Base-by-base conservation (phyloP, 345 rosid species). In the Anastatica hierochuntica region DNA sequence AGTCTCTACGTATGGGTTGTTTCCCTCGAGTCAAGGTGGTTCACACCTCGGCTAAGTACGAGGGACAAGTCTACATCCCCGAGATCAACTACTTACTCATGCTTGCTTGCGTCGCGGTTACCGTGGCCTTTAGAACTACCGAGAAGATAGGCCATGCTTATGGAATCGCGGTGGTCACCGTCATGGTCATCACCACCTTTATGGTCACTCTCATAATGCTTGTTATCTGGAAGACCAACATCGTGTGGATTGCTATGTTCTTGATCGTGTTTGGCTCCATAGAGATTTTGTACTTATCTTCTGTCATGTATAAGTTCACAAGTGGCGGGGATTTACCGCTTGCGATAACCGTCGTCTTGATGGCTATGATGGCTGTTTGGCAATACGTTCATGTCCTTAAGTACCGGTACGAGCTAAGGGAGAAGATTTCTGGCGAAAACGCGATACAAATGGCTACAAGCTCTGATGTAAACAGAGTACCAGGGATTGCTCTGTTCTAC, bases 51-150 rank as follows among this genome's bases (percentile, higher is more conserved):
- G 46, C 72, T 11, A 77, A 78, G 68, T 79, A 79, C 24, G 80
- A 74, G 63, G 95, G 95, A n/a, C 97, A 89, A 50, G 85, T 85
- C 33, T 89, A 85, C 58, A 83, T 89, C 19, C 90, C 95, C 0
- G 95, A 89, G 67, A 36, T 89, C 67, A 89, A 85, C 76, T 85
- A 77, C 75, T 5, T 77, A 6, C 85, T 85, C 50, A 83, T 85
- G 95, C 31, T 79, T 17, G 76, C 78, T 5, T 83, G 95, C 31
- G 79, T 89, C 10, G 20, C 74, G 0, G 84, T 89, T 58, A 69
- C 79, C 10, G 47, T 59, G 0, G 54, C 35, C 58, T 89, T 85
- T 67, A 64, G 34, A 51, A 69, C 82, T 20, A 81, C 90, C 0
- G 75, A 67, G 7, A 75, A 77, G 44, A 83, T 89, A 2, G 95